These are phyloP conservation scores for Hemileccinum impolitum DNA, from an alignment of 768 basidiomycete species.

Conservation along the genomic window DNA sequence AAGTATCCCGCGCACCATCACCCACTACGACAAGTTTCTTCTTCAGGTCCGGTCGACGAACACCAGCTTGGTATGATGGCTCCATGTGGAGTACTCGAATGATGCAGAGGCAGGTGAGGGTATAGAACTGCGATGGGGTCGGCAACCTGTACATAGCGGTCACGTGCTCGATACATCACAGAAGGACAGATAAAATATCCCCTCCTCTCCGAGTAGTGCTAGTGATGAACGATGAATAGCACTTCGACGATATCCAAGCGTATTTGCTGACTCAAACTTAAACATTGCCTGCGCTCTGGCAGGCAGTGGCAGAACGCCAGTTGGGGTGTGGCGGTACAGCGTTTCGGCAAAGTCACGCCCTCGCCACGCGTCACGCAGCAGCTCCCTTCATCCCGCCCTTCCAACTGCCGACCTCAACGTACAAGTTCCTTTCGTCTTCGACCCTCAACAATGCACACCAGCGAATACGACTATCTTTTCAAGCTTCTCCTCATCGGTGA, in stretches of 20 bases:
- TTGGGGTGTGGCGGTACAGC: conserved; percentile 25
- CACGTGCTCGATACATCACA: conserved; percentile 14
- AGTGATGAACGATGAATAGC: no score
- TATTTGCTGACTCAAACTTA: no score
- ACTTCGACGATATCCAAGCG: no score
- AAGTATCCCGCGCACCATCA: conserved; percentile 58
- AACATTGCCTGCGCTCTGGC: no score
- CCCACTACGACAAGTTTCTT: conserved; percentile 87
- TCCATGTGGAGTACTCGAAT: conserved; percentile 22
- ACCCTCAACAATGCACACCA: conserved; percentile 69
- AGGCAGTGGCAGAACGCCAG: neutral
- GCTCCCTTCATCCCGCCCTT: conserved; percentile 35
- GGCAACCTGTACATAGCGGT: neutral
- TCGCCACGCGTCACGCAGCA: conserved; percentile 33
- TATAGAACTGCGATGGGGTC: neutral
- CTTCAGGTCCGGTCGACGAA: conserved; percentile 73
- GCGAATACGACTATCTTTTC: conserved; percentile 95
- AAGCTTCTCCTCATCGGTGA: conserved; percentile 94
- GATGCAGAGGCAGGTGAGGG: neutral
- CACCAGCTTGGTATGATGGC: conserved; percentile 20
- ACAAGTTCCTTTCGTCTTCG: conserved; percentile 26
- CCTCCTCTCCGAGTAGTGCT: no score
- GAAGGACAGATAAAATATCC: no score
- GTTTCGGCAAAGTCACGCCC: conserved; percentile 28
- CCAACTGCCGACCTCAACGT: conserved; percentile 30